phyloP scores from a whole-genome alignment of 305 asterid species.

The Lippia alba region DNA sequence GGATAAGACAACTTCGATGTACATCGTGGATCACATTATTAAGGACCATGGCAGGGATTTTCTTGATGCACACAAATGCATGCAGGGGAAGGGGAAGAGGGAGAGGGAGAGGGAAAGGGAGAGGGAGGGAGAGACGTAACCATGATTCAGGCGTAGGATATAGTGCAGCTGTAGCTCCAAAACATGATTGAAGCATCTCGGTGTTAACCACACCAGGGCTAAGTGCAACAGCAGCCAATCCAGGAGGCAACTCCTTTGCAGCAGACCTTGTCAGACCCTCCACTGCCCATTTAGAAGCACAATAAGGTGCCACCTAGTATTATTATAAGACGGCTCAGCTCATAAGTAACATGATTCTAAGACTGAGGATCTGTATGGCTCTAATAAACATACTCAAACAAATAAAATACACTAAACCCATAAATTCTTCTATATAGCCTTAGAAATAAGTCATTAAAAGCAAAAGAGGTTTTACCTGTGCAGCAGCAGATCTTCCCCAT shows the following conservation, averaged over 20 bases:
- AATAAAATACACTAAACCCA: conserved; percentile 7
- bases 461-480: conserved; percentile 62
- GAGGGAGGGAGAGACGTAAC: conserved; percentile 39
- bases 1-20: background rate
- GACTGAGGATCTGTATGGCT: conserved; percentile 19
- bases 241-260: conserved; percentile 90
- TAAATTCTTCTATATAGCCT: background rate
- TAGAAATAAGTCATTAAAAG: background rate
- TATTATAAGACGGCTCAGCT: conserved; percentile 32
- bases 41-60: background rate
- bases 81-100: conserved; percentile 1
- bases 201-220: conserved; percentile 93
- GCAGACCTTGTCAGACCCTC: conserved; percentile 87
- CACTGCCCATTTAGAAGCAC: conserved; percentile 97
- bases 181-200: conserved; percentile 92
- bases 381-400: conserved; percentile 12
- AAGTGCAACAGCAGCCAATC: conserved; percentile 78
- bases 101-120: background rate
- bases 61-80: background rate
- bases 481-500: conserved; percentile 98
- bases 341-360: conserved; percentile 27
- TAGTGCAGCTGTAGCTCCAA: conserved; percentile 76
- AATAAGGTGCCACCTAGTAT: conserved; percentile 90
- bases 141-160: conserved; percentile 90
- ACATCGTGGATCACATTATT: background rate